phyloP scores from a whole-genome alignment of 2,329 filamentous ascomycete genomes.

The Fusarium sp. region DNA sequence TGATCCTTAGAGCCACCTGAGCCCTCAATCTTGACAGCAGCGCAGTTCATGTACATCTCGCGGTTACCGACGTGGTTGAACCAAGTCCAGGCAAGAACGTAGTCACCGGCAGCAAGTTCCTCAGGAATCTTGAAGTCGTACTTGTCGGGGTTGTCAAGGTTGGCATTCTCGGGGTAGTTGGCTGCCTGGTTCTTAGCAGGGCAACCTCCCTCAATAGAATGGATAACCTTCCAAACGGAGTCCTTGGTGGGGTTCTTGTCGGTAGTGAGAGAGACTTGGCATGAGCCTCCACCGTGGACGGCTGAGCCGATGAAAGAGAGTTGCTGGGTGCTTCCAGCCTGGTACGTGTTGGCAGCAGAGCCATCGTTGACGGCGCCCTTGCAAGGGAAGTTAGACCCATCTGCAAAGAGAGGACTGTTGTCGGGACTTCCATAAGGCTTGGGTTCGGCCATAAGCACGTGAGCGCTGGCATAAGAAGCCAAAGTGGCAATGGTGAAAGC shows the following conservation, averaged over 20 bases:
- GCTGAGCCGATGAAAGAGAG: slow-evolving; percentile 78
- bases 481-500: slow-evolving; percentile 66
- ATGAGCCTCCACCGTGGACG: slow-evolving; percentile 90
- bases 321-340: slow-evolving; percentile 54
- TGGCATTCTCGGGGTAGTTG: slow-evolving; percentile 66
- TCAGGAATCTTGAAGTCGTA: slow-evolving; percentile 80
- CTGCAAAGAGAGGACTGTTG: too few species aligned
- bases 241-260: slow-evolving; percentile 75
- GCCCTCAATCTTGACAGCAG: slow-evolving; percentile 75
- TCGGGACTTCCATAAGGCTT: slow-evolving; percentile 66
- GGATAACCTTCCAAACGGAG: slow-evolving; percentile 87
- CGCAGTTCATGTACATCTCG: slow-evolving; percentile 99
- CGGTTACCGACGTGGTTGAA: slow-evolving; percentile 92
- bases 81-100: slow-evolving; percentile 92
- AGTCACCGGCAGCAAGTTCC: slow-evolving; percentile 79
- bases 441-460: slow-evolving; percentile 80
- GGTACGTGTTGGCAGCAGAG: slow-evolving; percentile 67
- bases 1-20: slow-evolving; percentile 61
- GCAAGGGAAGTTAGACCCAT: slow-evolving; percentile 85
- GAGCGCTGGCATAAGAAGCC: slow-evolving; percentile 72
- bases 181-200: slow-evolving; percentile 69
- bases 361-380: slow-evolving; percentile 67
- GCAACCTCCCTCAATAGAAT: slow-evolving; percentile 88
- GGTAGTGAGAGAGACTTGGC: slow-evolving; percentile 87
- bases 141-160: slow-evolving; percentile 60